phyloP scores from a whole-genome alignment of 257 asterid species.

The Gentiana macrophylla region DNA sequence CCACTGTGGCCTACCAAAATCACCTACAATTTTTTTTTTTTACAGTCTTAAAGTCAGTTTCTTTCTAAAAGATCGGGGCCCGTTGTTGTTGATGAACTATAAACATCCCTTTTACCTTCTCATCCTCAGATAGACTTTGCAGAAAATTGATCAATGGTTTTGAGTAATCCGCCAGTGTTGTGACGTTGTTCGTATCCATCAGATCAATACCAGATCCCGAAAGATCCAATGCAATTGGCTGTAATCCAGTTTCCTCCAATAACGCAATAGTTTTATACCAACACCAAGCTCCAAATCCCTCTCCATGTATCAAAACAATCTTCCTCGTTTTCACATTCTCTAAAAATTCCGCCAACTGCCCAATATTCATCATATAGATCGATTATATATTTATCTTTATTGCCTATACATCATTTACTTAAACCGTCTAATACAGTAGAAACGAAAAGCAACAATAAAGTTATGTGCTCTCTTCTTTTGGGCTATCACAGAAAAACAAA shows the following conservation, averaged over 20 bases:
- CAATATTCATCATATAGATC: slow-evolving; percentile 1
- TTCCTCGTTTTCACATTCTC: slow-evolving; percentile 80
- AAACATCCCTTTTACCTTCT: slow-evolving; percentile 36
- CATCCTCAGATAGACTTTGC: slow-evolving; percentile 61
- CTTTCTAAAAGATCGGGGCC: not conserved
- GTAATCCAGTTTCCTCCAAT: slow-evolving; percentile 75
- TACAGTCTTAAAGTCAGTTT: not conserved
- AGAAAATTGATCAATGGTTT: slow-evolving; percentile 77
- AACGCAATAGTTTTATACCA: slow-evolving; percentile 91
- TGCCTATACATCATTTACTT: too few relatives aligned
- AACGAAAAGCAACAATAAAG: too few relatives aligned
- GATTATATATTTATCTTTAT: not conserved
- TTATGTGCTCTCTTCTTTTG: too few relatives aligned
- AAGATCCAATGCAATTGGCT: slow-evolving; percentile 72
- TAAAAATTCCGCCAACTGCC: slow-evolving; percentile 64
- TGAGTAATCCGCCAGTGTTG: slow-evolving; percentile 58
- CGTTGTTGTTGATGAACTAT: not conserved
- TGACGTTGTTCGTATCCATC: slow-evolving; percentile 54
- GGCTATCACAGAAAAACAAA: too few relatives aligned
- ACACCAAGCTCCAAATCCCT: slow-evolving; percentile 99
- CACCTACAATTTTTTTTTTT: slow-evolving; percentile 31
- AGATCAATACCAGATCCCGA: slow-evolving; percentile 81
- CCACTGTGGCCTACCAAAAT: slow-evolving; percentile 90
- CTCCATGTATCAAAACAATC: slow-evolving; percentile 87
- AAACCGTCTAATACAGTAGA: too few relatives aligned